A percentile compares a stretch with the other conserved stretches of the same genome.
These are phyloP conservation scores for Pichia terricola DNA, from an alignment of 1,139 yeast species.

Conservation along the genomic window DNA sequence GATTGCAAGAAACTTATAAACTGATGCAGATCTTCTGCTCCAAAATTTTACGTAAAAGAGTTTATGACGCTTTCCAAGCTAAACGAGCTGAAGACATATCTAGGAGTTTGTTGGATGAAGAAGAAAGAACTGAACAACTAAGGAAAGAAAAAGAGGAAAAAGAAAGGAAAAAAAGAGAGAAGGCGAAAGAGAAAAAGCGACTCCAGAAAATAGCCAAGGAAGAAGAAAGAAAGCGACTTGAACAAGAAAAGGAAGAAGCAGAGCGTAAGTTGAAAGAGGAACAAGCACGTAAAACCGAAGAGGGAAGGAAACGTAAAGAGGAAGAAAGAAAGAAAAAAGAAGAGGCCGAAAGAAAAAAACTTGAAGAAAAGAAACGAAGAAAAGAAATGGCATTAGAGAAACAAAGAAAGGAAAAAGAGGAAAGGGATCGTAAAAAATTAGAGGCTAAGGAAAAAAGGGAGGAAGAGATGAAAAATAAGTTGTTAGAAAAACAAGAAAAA, in stretches of 20 bases:
- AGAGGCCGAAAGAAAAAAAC: slow-evolving; percentile 37
- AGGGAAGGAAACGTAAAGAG: slow-evolving; percentile 44
- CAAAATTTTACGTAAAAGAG: slow-evolving; percentile 60
- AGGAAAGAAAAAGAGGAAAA: slow-evolving; percentile 65
- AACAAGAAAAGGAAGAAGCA: slow-evolving; percentile 55
- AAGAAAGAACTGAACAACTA: slow-evolving; percentile 66
- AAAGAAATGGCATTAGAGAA: slow-evolving; percentile 34
- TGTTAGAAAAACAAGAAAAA: slow-evolving; percentile 11
- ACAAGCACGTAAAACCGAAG: slow-evolving; percentile 44
- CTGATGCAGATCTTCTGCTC: slow-evolving; percentile 71
- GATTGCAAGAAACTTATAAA: slow-evolving; percentile 68
- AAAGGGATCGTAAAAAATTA: slow-evolving; percentile 24
- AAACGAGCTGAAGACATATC: slow-evolving; percentile 68
- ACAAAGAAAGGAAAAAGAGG: slow-evolving; percentile 30
- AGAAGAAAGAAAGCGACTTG: slow-evolving; percentile 55
- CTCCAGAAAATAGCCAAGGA: slow-evolving; percentile 64
- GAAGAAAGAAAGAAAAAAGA: slow-evolving; percentile 41
- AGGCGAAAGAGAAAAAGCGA: slow-evolving; percentile 69
- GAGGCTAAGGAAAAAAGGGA: slow-evolving; percentile 23
- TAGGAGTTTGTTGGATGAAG: slow-evolving; percentile 61
- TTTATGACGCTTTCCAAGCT: slow-evolving; percentile 64
- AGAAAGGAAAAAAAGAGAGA: slow-evolving; percentile 63
- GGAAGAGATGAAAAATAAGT: slow-evolving; percentile 20
- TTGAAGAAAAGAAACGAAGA: slow-evolving; percentile 29
- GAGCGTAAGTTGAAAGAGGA: slow-evolving; percentile 44